Base-by-base conservation (phyloP, 2,329 filamentous ascomycete species). In the Massarina eburnea region DNA sequence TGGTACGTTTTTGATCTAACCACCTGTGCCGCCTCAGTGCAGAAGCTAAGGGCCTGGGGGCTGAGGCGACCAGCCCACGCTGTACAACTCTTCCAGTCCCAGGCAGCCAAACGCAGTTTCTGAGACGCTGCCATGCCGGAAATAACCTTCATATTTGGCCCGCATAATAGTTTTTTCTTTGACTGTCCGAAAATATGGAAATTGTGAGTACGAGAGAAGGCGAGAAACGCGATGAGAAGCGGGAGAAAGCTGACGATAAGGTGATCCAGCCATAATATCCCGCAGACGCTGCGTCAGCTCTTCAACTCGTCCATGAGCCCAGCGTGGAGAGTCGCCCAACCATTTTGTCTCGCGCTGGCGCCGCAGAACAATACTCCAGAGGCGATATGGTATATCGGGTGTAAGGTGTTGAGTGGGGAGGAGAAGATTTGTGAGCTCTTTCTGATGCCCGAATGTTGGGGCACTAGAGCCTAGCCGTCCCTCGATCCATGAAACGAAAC, bases 161-260 rank as follows among this genome's bases (percentile, higher is more conserved):
- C 66, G n/a, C 60, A 64, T 44, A 62, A 67, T 33, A 61, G 55
- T 20, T 66, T 69, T 44, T 69, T 68, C 52, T 69, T 69, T 30
- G 66, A 69, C 52, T 61, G 62, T 40, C 64, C 64, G 2, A 62
- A 62, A 43, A 51, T 59, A 62, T 69, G 66, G 66, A 69, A 67
- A 50, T 68, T 66, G 61, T 66, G 37, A 57, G 61, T 48, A 12
- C n/a, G 12, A 30, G 27, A 22, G 21, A 24, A 30, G 35, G 12
- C 8, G 29, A 22, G 33, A 22, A 14, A n/a, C n/a, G n/a, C n/a
- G n/a, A n/a, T n/a, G n/a, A 22, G 29, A 5, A 3, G 30, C 17
- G 26, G 12, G 2, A n/a, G 17, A 7, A 30, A 52, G 55, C 58
- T 66, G 50, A 65, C 47, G 22, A 14, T 14, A 30, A 8, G 7